Percentiles rank a stretch among this genome's conserved stretches.
These are phyloP conservation scores for Tetrahymena thermophila DNA, from an alignment of 73 alveolate genomes.

Conservation along the genomic window DNA sequence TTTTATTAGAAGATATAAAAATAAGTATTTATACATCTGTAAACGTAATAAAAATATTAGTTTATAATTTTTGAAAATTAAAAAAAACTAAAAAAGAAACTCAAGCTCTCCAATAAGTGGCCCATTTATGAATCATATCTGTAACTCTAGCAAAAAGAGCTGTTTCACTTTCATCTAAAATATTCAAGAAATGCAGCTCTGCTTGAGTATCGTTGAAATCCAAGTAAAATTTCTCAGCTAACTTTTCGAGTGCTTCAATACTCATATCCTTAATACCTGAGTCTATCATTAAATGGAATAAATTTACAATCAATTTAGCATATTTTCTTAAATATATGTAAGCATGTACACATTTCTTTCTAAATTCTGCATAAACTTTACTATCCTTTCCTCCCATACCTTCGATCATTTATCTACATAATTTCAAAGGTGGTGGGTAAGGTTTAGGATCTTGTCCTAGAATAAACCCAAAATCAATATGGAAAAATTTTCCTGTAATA, in stretches of 20 bases:
- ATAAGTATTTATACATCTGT: too few species aligned
- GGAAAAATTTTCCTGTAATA: slow-evolving; percentile 93
- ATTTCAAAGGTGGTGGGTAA: slow-evolving; percentile 96
- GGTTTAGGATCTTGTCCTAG: slow-evolving; percentile 97
- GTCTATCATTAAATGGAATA: slow-evolving; percentile 87
- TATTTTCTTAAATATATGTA: slow-evolving; percentile 83
- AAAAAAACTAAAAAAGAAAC: too few species aligned
- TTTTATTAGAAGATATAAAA: neutral
- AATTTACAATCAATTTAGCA: slow-evolving; percentile 82
- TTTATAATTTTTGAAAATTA: too few species aligned
- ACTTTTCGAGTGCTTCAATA: slow-evolving; percentile 58
- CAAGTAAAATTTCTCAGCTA: slow-evolving; percentile 85
- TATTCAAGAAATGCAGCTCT: slow-evolving; percentile 65
- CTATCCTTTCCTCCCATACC: slow-evolving; percentile 93
- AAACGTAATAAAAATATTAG: too few species aligned
- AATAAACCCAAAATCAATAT: slow-evolving; percentile 98
- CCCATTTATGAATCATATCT: slow-evolving; percentile 95
- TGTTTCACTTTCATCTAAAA: slow-evolving; percentile 78
- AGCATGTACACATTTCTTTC: slow-evolving; percentile 86
- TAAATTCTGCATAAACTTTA: slow-evolving; percentile 71
- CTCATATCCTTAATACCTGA: slow-evolving; percentile 77
- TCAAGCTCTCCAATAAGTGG: slow-evolving; percentile 77
- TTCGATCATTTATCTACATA: slow-evolving; percentile 97
- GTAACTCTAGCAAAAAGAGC: slow-evolving; percentile 90
- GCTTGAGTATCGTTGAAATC: slow-evolving; percentile 75